These are phyloP conservation scores for Alternaria metachromatica DNA, from an alignment of 2,329 filamentous ascomycete species.

Conservation along the genomic window DNA sequence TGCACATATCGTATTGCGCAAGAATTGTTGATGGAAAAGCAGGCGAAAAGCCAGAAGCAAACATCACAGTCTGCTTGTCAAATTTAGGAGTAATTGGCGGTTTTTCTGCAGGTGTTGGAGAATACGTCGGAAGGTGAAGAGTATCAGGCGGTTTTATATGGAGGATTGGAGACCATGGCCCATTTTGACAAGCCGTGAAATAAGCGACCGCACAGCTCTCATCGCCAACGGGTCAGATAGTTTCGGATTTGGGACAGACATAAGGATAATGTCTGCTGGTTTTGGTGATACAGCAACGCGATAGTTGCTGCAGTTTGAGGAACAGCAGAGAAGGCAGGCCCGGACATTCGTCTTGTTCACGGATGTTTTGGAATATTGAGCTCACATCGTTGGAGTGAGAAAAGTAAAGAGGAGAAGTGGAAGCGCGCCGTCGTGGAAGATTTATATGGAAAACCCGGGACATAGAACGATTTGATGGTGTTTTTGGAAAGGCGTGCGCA, in stretches of 20 bases:
- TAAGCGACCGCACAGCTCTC: neutral
- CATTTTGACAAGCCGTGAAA: no score
- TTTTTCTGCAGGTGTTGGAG: neutral
- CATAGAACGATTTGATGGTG: neutral
- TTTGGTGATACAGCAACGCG: neutral
- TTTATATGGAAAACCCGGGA: neutral
- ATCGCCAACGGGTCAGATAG: neutral
- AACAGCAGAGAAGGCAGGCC: neutral
- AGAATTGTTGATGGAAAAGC: no score
- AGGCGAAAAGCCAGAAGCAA: neutral
- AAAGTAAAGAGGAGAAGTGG: neutral
- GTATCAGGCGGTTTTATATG: no score
- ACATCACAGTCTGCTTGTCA: no score
- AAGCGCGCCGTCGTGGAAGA: neutral
- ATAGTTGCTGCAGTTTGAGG: neutral
- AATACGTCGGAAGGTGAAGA: neutral
- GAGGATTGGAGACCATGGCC: no score
- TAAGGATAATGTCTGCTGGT: fast-evolving
- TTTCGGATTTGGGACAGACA: neutral
- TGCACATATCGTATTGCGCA: no score
- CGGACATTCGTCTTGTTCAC: neutral
- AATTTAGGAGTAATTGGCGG: no score
- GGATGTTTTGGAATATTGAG: no score
- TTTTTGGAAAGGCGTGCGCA: neutral
- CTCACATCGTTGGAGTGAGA: no score